A percentile compares a stretch with the other conserved stretches of the same genome.
Evolutionary conservation across 2,329 filamentous ascomycete genomes (phyloP).

Genomic region (Ophiocordyceps camponoti-saundersi): DNA sequence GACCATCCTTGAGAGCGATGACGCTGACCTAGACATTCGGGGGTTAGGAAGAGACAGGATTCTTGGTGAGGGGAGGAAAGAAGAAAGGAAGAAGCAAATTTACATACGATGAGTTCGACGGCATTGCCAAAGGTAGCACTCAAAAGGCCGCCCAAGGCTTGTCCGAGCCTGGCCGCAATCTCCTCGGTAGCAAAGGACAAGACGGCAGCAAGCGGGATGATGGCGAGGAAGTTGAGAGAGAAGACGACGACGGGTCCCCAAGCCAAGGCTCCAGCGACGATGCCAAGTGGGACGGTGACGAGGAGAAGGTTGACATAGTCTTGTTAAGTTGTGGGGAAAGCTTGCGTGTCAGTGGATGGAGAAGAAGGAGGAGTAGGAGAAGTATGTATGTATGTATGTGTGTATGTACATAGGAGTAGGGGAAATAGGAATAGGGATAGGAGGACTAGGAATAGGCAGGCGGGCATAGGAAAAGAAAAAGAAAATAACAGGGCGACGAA

Average conservation of each 20-base stretch:
- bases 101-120: slow-evolving; percentile 55
- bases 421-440: too few relatives aligned
- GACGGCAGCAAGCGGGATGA: slow-evolving; percentile 57
- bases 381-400: too few relatives aligned
- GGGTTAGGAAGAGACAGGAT: slow-evolving; percentile 1
- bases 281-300: slow-evolving; percentile 57
- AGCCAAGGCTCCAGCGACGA: slow-evolving; percentile 42
- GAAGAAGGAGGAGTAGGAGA: too few relatives aligned
- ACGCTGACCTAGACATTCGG: slow-evolving; percentile 55
- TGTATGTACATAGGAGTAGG: too few relatives aligned
- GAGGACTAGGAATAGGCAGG: background rate
- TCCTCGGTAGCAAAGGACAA: slow-evolving; percentile 67
- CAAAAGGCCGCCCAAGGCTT: slow-evolving; percentile 55
- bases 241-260: slow-evolving; percentile 56
- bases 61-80: background rate
- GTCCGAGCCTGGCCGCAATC: slow-evolving; percentile 53
- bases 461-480: too few relatives aligned
- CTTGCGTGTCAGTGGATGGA: too few relatives aligned
- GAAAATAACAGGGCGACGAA: slow-evolving; percentile 17
- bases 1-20: slow-evolving; percentile 65
- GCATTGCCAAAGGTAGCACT: slow-evolving; percentile 70
- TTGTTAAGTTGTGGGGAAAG: slow-evolving; percentile 8
- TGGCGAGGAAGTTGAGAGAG: slow-evolving; percentile 64
- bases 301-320: slow-evolving; percentile 54
- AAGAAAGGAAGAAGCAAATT: background rate